Base-by-base conservation (phyloP, 1,284 basidiomycete species). In the Sutorius eximius region DNA sequence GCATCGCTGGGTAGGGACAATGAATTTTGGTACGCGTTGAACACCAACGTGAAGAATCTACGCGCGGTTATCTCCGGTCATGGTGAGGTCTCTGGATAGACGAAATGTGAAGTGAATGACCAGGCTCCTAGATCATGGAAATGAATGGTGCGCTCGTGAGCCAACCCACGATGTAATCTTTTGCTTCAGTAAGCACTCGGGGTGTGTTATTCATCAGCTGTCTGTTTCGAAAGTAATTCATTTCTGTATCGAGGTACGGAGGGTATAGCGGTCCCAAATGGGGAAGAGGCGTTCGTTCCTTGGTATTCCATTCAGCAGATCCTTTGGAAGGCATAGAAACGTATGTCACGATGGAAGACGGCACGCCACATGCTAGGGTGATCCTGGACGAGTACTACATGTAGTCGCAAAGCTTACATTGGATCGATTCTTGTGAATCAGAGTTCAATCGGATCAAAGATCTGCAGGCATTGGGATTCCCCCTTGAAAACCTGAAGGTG, bases 141-240 rank as follows among this genome's bases (percentile, higher is more conserved):
- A 87, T 53, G 86, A 88, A 67, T 89, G 86, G 86, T 88, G 86
- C 58, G 77, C 79, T 18, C 79, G 83, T 30, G 86, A 87, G 60
- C 77, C 78, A 1, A 76, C 73, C 1, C 82, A 83, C 60, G 68
- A 80, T 37, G 78, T 85, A 12, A 80, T 86, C 1, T 87, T 87
- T 69, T 89, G 86, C 64, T 89, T 88, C 59, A 75, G 79, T 61
- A 89, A 89, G 64, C 86, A 88, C 65, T 83, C 85, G 2, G 85
- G 86, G 83, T 86, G 59, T 10, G 79, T 73, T 36, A 9, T 41
- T 22, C 30, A 18, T 45, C 30, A 2, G 15, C 3, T 22, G 18
- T 53, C 20, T 9, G 22, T 29, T 46, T 20, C 30, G 12, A 44
- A 32, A 30, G 45, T 9, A 2, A 49, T 44, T 37, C 15, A 44